phyloP scores from a whole-genome alignment of 768 basidiomycete species.

The Lanmaoa rubissima region DNA sequence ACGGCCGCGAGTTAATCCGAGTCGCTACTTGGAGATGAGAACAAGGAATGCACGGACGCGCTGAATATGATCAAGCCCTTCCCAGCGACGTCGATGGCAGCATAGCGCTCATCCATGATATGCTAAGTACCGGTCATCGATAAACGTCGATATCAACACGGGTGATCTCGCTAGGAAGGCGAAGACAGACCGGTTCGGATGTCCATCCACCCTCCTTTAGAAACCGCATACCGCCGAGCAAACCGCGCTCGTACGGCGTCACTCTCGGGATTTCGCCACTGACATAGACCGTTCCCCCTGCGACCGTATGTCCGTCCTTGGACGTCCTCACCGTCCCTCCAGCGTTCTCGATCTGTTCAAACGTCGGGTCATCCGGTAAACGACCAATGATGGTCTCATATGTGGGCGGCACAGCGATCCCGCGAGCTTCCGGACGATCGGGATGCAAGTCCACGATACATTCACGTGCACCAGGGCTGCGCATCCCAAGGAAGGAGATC shows the following conservation, averaged over 20 bases:
- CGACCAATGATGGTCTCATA: slow-evolving; percentile 56
- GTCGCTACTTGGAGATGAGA: background rate
- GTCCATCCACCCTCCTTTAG: slow-evolving; percentile 43
- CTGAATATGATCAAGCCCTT: slow-evolving; percentile 84
- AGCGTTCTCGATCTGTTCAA: slow-evolving; percentile 55
- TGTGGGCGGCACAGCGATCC: slow-evolving; percentile 64
- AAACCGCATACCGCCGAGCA: slow-evolving; percentile 70
- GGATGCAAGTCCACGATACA: slow-evolving; percentile 77
- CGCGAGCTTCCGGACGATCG: slow-evolving; percentile 67
- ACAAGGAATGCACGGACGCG: slow-evolving; percentile 51
- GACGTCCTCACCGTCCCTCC: slow-evolving; percentile 59
- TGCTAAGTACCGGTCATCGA: slow-evolving; percentile 39
- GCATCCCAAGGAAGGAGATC: slow-evolving; percentile 56
- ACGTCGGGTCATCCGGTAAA: slow-evolving; percentile 69
- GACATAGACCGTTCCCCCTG: slow-evolving; percentile 63
- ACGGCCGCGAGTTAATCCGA: background rate
- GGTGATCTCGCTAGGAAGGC: background rate
- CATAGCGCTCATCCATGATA: slow-evolving; percentile 83
- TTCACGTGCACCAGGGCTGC: slow-evolving; percentile 27
- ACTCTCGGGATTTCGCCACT: slow-evolving; percentile 80
- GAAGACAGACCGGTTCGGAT: slow-evolving; percentile 47
- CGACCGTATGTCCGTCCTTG: slow-evolving; percentile 61
- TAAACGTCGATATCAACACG: background rate
- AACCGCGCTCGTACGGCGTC: slow-evolving; percentile 64
- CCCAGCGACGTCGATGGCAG: slow-evolving; percentile 71